Evolutionary conservation across 2,329 filamentous ascomycete genomes (phyloP), one percentile per base, ranked within the genome.

Genomic region (Hypoxylon sp.): DNA sequence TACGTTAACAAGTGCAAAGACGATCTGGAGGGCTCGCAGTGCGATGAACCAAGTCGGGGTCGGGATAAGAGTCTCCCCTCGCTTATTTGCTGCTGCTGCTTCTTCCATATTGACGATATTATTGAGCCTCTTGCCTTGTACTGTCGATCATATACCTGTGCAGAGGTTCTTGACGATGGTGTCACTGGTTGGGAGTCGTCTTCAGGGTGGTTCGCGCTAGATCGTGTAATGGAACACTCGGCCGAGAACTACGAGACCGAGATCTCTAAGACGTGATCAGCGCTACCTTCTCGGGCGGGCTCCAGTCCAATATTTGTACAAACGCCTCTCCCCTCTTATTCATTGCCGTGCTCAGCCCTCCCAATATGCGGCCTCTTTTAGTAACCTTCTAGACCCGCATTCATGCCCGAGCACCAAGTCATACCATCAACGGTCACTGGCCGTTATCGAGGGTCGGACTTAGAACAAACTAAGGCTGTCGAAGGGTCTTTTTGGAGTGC

Each of bases 1-100:
- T n/a, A 86, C 73, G 27, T 84, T 77, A 24, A 84, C 69, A 39
- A 86, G 35, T 1, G 82, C 78, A 13, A 86, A 8, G 29, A 85
- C 54, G 54, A 83, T 72, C 66, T 85, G 83, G 42, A 80, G 68
- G 15, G 79, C 76, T 8, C 83, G 82, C 24, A 83, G 53, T 17
- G 78, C 77, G 27, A 80, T 73, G n/a, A 86, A 72, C 83, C 83
- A 85, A 17, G 74, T 58, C 7, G 84, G 83, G 21, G 82, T 80
- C 35, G 75, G 69, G 62, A 85, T 80, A 63, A 85, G 71, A 61
- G 42, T 61, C 52, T 74, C 54, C 48, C 74, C 75, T 37, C 56
- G 70, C 27, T 73, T 74, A 58, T 64, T 75, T 46, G 69, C 58
- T 47, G 55, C 69, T 48, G 70, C 53, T 8, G 71, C 53, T 8